A percentile compares a stretch with the other conserved stretches of the same genome.
These are phyloP conservation scores for Neurospora sp. DNA, from an alignment of 2,329 filamentous ascomycete genomes.

Conservation along the genomic window DNA sequence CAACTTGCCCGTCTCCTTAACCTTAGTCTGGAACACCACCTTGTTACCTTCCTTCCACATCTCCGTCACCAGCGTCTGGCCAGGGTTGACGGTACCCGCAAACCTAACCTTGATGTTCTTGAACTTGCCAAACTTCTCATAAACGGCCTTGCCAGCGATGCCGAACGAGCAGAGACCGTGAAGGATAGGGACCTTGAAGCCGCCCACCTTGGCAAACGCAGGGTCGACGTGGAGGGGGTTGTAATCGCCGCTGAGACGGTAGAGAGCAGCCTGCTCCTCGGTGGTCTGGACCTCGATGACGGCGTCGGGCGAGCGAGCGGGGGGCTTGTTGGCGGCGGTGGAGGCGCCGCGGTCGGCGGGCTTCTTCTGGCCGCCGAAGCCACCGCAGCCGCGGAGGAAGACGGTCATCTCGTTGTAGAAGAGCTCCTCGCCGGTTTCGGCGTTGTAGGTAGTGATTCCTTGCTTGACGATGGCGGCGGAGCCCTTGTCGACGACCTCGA, in stretches of 20 bases:
- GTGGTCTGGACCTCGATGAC: slow-evolving; percentile 79
- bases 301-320: slow-evolving; percentile 66
- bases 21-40: slow-evolving; percentile 76
- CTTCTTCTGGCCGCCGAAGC: slow-evolving; percentile 78
- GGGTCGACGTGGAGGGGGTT: slow-evolving; percentile 97
- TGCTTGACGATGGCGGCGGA: slow-evolving; percentile 74
- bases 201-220: slow-evolving; percentile 85
- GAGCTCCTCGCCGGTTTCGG: slow-evolving; percentile 74
- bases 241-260: slow-evolving; percentile 86
- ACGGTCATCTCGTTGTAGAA: slow-evolving; percentile 97
- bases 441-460: slow-evolving; percentile 74
- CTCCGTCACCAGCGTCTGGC: slow-evolving; percentile 84
- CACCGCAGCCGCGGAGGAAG: slow-evolving; percentile 84
- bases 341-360: slow-evolving; percentile 67
- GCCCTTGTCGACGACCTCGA: slow-evolving; percentile 96
- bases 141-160: slow-evolving; percentile 81
- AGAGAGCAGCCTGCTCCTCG: slow-evolving; percentile 86
- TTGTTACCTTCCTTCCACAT: slow-evolving; percentile 84
- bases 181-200: slow-evolving; percentile 88
- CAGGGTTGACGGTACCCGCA: slow-evolving; percentile 73
- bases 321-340: slow-evolving; percentile 70
- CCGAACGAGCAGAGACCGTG: slow-evolving; percentile 97
- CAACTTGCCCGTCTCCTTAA: slow-evolving; percentile 87
- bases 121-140: slow-evolving; percentile 67
- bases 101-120: slow-evolving; percentile 92